Evolutionary conservation across 2,329 filamentous ascomycete genomes (phyloP), one percentile per base, ranked within the genome.

Genomic region (Phyllosticta ampelicida): DNA sequence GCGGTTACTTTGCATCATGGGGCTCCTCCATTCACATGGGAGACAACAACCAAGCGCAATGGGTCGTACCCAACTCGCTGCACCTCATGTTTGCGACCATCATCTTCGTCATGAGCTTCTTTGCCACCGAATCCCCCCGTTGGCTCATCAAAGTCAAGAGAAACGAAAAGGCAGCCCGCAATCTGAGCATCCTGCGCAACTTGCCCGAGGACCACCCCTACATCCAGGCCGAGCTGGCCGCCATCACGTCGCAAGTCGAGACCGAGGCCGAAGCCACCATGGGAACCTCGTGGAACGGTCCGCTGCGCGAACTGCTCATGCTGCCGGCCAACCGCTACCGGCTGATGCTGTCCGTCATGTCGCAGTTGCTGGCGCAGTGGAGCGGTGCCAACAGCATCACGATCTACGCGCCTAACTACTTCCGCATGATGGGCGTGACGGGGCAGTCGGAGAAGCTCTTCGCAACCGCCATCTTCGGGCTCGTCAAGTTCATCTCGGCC

Each of bases 61-160:
- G 80, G 80, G 78, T 86, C 50, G 80, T 89, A 0, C 87, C 88
- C 0, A 89, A 86, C 49, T 84, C 83, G 63, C 75, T 91, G 59
- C 87, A 92, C 68, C 77, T 92, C 69, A 90, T 90, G 66, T 90
- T 91, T 66, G 84, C 87, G 1, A 81, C 81, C 4, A 72, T 91
- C 61, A 89, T 90, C 67, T 80, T 88, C 66, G 64, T 82, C 58
- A 77, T 90, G 13, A 87, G 83, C 10, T 85, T 88, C 68, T 79
- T 86, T 63, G 81, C 86, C 62, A 78, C 77, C 59, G 86, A 90
- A 68, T 88, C 86, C 0, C 86, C 86, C 0, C 83, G 86, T 9
- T 89, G 80, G 72, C 79, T 89, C 8, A 74, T 89, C 70, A 89
- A 87, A 69, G 72, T 80, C 56, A 82, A 82, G 30, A 77, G 81